Percentiles rank a stretch among this genome's conserved stretches.
These are phyloP conservation scores for Aspergillus sojae DNA, from an alignment of 2,329 filamentous ascomycete genomes.

Conservation along the genomic window DNA sequence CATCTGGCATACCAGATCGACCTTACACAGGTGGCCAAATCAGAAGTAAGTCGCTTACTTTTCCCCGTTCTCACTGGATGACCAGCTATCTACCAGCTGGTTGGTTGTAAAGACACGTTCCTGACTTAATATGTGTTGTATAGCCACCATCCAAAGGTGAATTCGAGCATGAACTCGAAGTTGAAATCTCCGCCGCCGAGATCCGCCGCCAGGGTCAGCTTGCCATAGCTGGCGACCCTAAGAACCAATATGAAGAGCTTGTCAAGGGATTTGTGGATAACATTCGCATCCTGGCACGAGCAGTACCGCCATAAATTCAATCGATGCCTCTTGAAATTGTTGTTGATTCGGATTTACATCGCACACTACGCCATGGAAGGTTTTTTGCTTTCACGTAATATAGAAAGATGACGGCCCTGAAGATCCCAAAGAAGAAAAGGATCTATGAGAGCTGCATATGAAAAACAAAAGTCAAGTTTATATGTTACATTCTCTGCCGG, in stretches of 20 bases:
- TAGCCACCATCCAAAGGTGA: slow-evolving; percentile 38
- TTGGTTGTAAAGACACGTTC: not conserved
- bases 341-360: not conserved
- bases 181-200: slow-evolving; percentile 51
- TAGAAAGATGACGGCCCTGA: not conserved
- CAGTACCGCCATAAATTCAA: slow-evolving; percentile 36
- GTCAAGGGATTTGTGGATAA: slow-evolving; percentile 55
- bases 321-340: not conserved
- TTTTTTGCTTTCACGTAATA: not conserved
- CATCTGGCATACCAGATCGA: slow-evolving; percentile 90
- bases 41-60: slow-evolving; percentile 41
- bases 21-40: slow-evolving; percentile 79
- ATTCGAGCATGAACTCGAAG: slow-evolving; percentile 53
- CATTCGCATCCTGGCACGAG: slow-evolving; percentile 48
- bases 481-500: not conserved
- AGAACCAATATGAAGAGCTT: slow-evolving; percentile 49
- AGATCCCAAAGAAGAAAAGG: not conserved
- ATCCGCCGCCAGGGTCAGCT: slow-evolving; percentile 49
- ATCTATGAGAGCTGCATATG: slow-evolving; percentile 1
- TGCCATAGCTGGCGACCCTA: slow-evolving; percentile 39
- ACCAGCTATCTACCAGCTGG: not conserved
- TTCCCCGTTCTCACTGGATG: not conserved
- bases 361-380: not conserved
- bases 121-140: slow-evolving; percentile 12
- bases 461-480: not conserved